These are phyloP conservation scores for Fraxinus velutina DNA, from an alignment of 305 asterid species.

Conservation along the genomic window DNA sequence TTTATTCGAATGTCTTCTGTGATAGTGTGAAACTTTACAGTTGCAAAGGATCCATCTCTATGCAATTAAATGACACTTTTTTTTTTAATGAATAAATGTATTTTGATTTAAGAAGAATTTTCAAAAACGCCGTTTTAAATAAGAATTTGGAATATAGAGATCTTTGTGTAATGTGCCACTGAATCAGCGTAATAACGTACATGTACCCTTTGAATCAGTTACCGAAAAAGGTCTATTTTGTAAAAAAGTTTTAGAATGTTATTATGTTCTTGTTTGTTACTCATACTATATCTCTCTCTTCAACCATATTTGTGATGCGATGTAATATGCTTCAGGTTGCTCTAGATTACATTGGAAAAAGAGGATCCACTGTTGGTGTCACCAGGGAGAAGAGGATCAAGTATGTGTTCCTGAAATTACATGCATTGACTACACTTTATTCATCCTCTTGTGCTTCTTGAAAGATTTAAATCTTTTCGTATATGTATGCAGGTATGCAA, in stretches of 20 bases:
- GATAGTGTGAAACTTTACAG: background rate
- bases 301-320: background rate
- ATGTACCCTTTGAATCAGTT: background rate
- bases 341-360: slow-evolving; percentile 90
- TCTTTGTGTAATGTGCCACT: background rate
- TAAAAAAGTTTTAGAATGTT: background rate
- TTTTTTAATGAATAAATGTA: background rate
- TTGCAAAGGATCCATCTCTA: background rate
- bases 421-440: slow-evolving; percentile 4
- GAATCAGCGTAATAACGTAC: background rate
- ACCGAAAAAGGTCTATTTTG: background rate
- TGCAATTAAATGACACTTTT: background rate
- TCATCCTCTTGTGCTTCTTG: slow-evolving; percentile 18
- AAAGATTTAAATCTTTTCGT: slow-evolving; percentile 6
- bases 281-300: background rate
- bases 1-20: background rate
- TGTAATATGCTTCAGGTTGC: slow-evolving; percentile 63
- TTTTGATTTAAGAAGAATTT: background rate
- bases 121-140: background rate
- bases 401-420: slow-evolving; percentile 40
- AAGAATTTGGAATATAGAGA: background rate
- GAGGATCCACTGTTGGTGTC: slow-evolving; percentile 98
- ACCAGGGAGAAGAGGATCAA: slow-evolving; percentile 91
- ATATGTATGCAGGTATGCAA: slow-evolving; percentile 67
- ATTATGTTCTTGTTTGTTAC: background rate